phyloP scores from a whole-genome alignment of 106 monocot species.

The Amphibolis antarctica region DNA sequence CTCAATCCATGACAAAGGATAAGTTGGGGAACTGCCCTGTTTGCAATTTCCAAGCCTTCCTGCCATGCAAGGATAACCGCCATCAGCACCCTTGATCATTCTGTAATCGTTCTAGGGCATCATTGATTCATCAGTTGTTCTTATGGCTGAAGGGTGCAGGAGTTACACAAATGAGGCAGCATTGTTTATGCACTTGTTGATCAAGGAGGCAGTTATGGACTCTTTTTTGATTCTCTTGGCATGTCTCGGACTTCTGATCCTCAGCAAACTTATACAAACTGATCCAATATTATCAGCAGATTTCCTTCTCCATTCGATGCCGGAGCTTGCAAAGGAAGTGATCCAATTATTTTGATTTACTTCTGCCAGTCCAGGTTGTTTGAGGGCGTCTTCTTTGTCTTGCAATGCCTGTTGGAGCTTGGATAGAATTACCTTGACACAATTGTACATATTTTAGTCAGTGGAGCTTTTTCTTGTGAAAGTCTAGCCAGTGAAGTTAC shows the following conservation, averaged over 20 bases:
- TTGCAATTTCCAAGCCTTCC: slow-evolving; percentile 19
- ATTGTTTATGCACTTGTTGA: background rate
- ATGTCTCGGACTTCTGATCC: background rate
- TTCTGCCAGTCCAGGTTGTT: too few relatives aligned
- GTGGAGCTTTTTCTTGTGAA: background rate
- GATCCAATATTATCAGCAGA: background rate
- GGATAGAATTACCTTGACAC: background rate
- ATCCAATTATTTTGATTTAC: background rate
- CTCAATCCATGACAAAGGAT: slow-evolving; percentile 28
- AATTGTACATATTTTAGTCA: background rate
- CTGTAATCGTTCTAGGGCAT: background rate
- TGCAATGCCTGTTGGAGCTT: background rate
- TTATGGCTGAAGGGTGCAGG: background rate
- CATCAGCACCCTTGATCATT: background rate
- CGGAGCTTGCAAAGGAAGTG: too few relatives aligned
- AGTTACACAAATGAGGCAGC: background rate
- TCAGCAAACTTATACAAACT: background rate
- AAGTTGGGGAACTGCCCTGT: slow-evolving; percentile 1
- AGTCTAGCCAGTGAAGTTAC: too few relatives aligned
- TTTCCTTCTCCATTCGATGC: background rate
- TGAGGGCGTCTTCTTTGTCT: background rate
- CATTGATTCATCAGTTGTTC: background rate
- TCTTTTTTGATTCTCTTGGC: background rate
- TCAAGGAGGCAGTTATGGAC: background rate
- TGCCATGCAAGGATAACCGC: slow-evolving; percentile 11